These are phyloP conservation scores for Boletales sp. DNA, from an alignment of 768 basidiomycete genomes.

Conservation along the genomic window DNA sequence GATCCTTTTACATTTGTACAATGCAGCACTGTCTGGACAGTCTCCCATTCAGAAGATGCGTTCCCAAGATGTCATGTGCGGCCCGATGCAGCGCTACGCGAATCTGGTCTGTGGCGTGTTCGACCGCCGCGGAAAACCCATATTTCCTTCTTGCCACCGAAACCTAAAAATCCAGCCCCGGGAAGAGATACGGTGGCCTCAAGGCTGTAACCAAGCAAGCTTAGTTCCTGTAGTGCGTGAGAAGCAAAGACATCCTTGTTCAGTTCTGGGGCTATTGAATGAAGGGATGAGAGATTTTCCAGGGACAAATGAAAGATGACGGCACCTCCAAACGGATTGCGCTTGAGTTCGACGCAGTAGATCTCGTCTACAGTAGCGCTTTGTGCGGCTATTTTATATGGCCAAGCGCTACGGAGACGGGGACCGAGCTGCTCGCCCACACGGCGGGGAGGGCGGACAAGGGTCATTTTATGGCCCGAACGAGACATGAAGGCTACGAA, in stretches of 20 bases:
- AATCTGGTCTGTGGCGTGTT: conserved; percentile 28
- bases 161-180: conserved; percentile 32
- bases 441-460: conserved; percentile 40
- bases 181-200: conserved; percentile 67
- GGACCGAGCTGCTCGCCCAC: conserved; percentile 37
- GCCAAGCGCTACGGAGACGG: conserved; percentile 39
- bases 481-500: conserved; percentile 66
- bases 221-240: conserved; percentile 59
- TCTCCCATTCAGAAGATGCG: not conserved
- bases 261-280: conserved; percentile 36
- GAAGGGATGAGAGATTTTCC: conserved; percentile 2
- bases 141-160: conserved; percentile 50
- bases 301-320: not conserved
- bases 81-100: conserved; percentile 21
- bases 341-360: conserved; percentile 55
- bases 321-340: conserved; percentile 34
- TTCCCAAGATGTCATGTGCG: conserved; percentile 10
- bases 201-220: conserved; percentile 54
- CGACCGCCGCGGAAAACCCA: conserved; percentile 57
- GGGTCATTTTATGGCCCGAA: conserved; percentile 51
- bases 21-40: not conserved
- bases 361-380: conserved; percentile 48
- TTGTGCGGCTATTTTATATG: conserved; percentile 38
- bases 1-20: conserved; percentile 12
- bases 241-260: conserved; percentile 57